Base-by-base conservation (phyloP, 495 filamentous ascomycete species). In the Thermothielavioides terrestris region DNA sequence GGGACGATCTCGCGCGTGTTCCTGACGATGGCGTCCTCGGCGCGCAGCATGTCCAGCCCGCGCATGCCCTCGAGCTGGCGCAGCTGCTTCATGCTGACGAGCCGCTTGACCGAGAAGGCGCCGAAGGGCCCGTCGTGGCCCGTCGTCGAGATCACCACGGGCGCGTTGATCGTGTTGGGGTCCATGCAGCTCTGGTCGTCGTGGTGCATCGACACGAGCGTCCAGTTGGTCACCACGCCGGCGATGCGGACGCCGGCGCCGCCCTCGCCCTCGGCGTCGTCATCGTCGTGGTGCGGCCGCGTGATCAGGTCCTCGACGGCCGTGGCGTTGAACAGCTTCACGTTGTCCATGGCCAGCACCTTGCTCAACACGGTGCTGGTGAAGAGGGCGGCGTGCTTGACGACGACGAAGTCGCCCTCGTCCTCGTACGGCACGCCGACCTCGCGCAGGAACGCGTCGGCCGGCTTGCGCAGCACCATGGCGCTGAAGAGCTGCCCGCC, bases 251-350 rank as follows among this genome's bases (percentile, higher is more conserved):
- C 62, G 2, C 42, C 50, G n/a, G n/a, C n/a, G n/a, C n/a, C n/a
- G n/a, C n/a, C n/a, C n/a, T n/a, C n/a, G n/a, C n/a, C n/a, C n/a
- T n/a, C n/a, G n/a, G n/a, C n/a, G 8, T 37, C 52, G 4, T 64
- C 68, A 27, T 76, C 75, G 8, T 68, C 55, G 8, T 65, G 59
- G 37, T 65, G 63, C 42, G 62, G 56, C 26, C 87, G 84, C 20
- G 89, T 94, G 68, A 94, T 89, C 57, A 95, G 72, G 66, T 95
- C 89, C 69, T 95, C 89, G 32, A 95, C 89, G 21, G 82, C 73
- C 34, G 89, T 95, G 36, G 89, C 89, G 61, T 95, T 95, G 80
- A 95, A 95, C 56, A 95, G 80, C 78, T 95, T 95, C 66, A 95
- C 78, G 68, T 95, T 95, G 48, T 85, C 85, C 75, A 89, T 87